These are phyloP conservation scores for Grosmannia clavigera DNA, from an alignment of 2,329 filamentous ascomycete genomes.

Conservation along the genomic window DNA sequence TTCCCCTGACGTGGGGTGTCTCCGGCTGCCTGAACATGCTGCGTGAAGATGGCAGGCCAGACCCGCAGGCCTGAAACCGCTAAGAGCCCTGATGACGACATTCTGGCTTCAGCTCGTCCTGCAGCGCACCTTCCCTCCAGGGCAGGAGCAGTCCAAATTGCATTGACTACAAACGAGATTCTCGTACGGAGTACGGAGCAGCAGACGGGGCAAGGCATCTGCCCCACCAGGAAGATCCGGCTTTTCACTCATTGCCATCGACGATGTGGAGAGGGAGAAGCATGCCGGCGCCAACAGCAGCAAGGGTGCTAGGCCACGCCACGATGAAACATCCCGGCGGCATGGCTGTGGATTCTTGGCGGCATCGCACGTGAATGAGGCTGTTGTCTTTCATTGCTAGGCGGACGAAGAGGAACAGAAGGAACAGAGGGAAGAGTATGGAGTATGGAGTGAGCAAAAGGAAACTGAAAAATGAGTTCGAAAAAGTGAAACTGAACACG, in stretches of 20 bases:
- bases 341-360: background rate
- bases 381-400: too few species aligned
- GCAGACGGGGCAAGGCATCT: background rate
- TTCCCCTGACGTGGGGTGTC: background rate
- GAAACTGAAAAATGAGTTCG: too few species aligned
- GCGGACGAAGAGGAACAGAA: too few species aligned
- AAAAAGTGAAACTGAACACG: too few species aligned
- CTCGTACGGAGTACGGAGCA: too few species aligned
- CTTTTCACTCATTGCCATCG: background rate
- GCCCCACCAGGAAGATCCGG: background rate
- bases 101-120: background rate
- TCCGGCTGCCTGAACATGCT: background rate
- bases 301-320: background rate
- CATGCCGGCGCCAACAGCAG: background rate
- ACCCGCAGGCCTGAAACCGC: slow-evolving; percentile 3
- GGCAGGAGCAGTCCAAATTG: background rate
- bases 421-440: too few species aligned
- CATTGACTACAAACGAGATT: background rate
- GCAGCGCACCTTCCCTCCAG: too few species aligned
- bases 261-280: too few species aligned
- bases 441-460: too few species aligned
- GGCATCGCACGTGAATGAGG: background rate
- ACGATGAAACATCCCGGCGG: background rate
- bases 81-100: slow-evolving; percentile 2
- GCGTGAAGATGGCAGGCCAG: background rate